Percentiles rank a stretch among this genome's conserved stretches.
phyloP scores from a whole-genome alignment of 2,329 filamentous ascomycete genomes.

The Venturia asperata region DNA sequence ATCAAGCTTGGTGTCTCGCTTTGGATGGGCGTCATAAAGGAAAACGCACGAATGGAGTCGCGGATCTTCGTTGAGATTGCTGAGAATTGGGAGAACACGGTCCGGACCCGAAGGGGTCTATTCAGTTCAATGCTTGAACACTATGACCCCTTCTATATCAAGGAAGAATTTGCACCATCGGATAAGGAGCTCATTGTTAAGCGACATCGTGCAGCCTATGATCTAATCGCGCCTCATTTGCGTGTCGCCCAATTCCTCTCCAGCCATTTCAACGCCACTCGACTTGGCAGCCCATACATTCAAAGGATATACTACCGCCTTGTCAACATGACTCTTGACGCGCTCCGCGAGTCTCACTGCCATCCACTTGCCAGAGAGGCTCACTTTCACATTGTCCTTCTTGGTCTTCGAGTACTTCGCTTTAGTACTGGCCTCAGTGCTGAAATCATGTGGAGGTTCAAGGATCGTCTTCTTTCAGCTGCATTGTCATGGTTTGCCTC shows the following conservation, averaged over 20 bases:
- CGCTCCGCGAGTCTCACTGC: conserved; percentile 60
- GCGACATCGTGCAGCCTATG: conserved; percentile 71
- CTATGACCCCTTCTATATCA: conserved; percentile 81
- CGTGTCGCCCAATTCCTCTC: conserved; percentile 80
- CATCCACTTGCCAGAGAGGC: conserved; percentile 88
- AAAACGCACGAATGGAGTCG: conserved; percentile 82
- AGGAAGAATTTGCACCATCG: conserved; percentile 87
- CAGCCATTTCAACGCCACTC: conserved; percentile 90
- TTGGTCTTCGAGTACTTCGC: conserved; percentile 70
- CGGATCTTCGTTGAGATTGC: conserved; percentile 80
- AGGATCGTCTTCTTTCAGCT: conserved; percentile 81
- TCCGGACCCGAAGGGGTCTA: conserved; percentile 69
- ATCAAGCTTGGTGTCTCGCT: conserved; percentile 93
- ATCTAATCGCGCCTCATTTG: conserved; percentile 78
- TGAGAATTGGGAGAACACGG: conserved; percentile 82
- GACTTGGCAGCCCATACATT: conserved; percentile 74
- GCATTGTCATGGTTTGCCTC: conserved; percentile 78
- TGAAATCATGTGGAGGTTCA: conserved; percentile 69
- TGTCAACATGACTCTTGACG: conserved; percentile 69
- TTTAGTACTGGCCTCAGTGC: conserved; percentile 59
- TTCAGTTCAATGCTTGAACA: conserved; percentile 56
- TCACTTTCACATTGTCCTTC: conserved; percentile 80
- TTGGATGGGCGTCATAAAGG: conserved; percentile 95
- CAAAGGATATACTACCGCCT: conserved; percentile 77
- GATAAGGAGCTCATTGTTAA: conserved; percentile 68